Conservation (phyloP, 2,329 filamentous ascomycete genomes). For the Penicillium italicum region DNA sequence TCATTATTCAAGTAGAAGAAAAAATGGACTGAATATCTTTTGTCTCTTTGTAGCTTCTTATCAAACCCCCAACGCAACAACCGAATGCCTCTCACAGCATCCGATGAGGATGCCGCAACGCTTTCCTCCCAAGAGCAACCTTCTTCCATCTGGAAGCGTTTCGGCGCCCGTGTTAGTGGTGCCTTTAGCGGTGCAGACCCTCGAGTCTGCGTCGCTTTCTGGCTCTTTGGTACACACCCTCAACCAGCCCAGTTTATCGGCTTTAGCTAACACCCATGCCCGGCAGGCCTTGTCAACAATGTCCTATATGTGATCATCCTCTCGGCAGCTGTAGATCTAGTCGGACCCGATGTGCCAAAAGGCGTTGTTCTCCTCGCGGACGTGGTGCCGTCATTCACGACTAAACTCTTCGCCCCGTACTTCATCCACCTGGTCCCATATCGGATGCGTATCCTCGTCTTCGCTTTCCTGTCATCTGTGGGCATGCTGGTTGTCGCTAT, state of each 20-base stretch:
- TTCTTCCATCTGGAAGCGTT: constrained; percentile 71
- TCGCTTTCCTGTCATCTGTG: constrained; percentile 69
- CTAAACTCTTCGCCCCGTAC: constrained; percentile 86
- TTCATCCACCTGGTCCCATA: constrained; percentile 89
- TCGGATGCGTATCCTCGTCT: constrained; percentile 65
- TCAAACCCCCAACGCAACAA: constrained; percentile 10
- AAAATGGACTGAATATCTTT: neutral
- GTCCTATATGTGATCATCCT: constrained; percentile 97
- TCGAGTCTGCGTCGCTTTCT: constrained; percentile 76
- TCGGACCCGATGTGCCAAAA: constrained; percentile 81
- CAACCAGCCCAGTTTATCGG: constrained; percentile 15
- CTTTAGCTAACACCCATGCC: neutral
- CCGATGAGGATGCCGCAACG: constrained; percentile 27
- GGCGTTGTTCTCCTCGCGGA: constrained; percentile 89
- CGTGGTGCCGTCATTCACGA: constrained; percentile 82
- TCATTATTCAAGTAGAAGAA: neutral
- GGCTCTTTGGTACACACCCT: constrained; percentile 72
- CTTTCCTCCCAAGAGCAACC: constrained; percentile 47
- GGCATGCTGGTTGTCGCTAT: constrained; percentile 90
- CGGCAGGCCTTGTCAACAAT: constrained; percentile 83
- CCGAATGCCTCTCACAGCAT: constrained; percentile 25
- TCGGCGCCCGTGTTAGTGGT: constrained; percentile 61
- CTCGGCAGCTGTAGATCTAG: constrained; percentile 89
- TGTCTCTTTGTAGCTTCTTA: neutral
- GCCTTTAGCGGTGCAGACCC: constrained; percentile 66